These are phyloP conservation scores for Phytophthora nicotianae DNA, from an alignment of 352 stramenopile species.

Conservation along the genomic window DNA sequence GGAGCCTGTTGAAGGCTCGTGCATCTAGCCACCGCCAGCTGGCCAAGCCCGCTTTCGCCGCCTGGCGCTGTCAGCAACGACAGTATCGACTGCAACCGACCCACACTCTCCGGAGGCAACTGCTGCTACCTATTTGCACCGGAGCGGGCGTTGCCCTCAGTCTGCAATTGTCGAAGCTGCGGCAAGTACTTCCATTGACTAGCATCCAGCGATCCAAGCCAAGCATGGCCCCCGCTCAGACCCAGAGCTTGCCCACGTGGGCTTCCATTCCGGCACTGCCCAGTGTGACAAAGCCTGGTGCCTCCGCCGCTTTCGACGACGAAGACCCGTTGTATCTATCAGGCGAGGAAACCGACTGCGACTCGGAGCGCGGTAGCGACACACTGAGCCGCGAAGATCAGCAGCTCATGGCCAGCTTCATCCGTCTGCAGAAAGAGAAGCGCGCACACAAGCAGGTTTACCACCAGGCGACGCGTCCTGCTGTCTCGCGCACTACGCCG, in stretches of 20 bases:
- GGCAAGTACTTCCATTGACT: conserved; percentile 7
- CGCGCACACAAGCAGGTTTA: conserved; percentile 17
- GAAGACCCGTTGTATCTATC: conserved; percentile 50
- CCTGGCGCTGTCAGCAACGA: conserved; percentile 21
- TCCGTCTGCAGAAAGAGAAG: conserved; percentile 28
- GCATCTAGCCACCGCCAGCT: conserved; percentile 3
- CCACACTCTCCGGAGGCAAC: conserved; percentile 9
- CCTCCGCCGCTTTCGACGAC: conserved; percentile 26
- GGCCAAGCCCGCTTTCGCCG: background rate
- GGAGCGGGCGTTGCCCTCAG: conserved; percentile 19
- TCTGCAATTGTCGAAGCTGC: conserved; percentile 42
- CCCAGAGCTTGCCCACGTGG: conserved; percentile 48
- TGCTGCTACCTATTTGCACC: background rate
- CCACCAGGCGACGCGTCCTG: conserved; percentile 4
- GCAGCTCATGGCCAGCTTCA: conserved; percentile 55
- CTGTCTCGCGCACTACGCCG: conserved; percentile 25
- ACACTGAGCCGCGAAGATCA: conserved; percentile 52
- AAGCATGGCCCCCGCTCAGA: conserved; percentile 30
- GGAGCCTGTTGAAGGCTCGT: background rate
- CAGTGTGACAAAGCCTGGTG: conserved; percentile 11
- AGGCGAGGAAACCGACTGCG: conserved; percentile 72
- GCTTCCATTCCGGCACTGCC: conserved; percentile 9
- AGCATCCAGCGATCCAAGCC: conserved; percentile 11
- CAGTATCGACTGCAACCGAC: conserved; percentile 19
- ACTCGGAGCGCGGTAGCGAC: conserved; percentile 60